These are phyloP conservation scores for Candida bentonensis DNA, from an alignment of 805 yeast genomes.

Conservation along the genomic window DNA sequence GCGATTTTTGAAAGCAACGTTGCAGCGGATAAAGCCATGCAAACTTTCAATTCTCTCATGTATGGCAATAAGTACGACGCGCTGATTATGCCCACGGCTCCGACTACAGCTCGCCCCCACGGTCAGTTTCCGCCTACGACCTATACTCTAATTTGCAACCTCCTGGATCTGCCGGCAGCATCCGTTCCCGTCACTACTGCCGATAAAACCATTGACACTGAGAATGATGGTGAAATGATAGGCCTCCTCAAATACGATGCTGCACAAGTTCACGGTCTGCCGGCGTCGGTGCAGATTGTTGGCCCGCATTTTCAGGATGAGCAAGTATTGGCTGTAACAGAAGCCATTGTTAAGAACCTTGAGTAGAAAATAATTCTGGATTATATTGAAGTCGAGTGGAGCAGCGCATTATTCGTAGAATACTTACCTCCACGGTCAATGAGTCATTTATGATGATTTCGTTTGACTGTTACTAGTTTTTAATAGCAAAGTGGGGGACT, in stretches of 20 bases:
- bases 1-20: background rate
- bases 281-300: conserved; percentile 42
- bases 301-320: conserved; percentile 47
- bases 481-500: no score
- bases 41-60: background rate
- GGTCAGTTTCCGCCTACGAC: conserved; percentile 8
- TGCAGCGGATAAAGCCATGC: background rate
- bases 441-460: no score
- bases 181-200: conserved; percentile 3
- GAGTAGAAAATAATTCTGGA: no score
- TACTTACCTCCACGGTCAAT: no score
- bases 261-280: conserved; percentile 34
- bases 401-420: no score
- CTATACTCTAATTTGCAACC: conserved; percentile 31
- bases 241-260: conserved; percentile 29
- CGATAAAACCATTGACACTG: conserved; percentile 21
- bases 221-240: conserved; percentile 15
- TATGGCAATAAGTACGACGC: conserved; percentile 1
- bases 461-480: no score
- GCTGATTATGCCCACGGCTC: conserved; percentile 3
- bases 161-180: conserved; percentile 29
- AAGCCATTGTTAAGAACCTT: background rate
- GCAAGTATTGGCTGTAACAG: conserved; percentile 25
- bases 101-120: conserved; percentile 2
- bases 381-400: no score